Evolutionary conservation across 306 rosid genomes (phyloP).

Genomic region (Alnus glutinosa): DNA sequence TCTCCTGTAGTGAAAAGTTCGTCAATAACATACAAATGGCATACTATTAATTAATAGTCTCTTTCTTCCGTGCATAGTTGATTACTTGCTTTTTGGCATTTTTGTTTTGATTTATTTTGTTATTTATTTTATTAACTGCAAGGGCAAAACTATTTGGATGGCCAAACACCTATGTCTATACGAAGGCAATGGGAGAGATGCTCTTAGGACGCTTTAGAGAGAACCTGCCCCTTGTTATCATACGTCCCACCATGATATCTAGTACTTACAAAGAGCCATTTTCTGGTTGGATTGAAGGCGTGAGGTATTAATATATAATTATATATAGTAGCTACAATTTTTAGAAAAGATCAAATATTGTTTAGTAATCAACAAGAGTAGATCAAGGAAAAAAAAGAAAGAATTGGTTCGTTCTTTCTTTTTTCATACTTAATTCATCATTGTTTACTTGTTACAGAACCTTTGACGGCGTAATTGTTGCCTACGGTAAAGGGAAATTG

Average conservation of each 20-base stretch:
- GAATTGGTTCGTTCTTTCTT: neutral
- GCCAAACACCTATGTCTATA: conserved; percentile 43
- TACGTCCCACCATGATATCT: conserved; percentile 26
- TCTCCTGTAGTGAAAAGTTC: no score
- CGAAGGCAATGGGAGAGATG: conserved; percentile 61
- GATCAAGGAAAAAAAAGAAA: neutral
- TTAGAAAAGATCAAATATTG: neutral
- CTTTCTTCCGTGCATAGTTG: neutral
- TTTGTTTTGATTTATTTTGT: no score
- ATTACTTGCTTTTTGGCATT: neutral
- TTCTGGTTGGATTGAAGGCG: conserved; percentile 50
- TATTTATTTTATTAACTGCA: neutral
- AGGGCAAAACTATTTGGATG: conserved; percentile 49
- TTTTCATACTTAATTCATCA: neutral
- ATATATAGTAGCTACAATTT: neutral
- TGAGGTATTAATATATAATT: conserved; percentile 21
- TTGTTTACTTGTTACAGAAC: conserved; percentile 31
- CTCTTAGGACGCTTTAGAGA: conserved; percentile 9
- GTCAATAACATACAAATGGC: neutral
- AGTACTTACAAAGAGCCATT: conserved; percentile 45
- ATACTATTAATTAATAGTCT: neutral
- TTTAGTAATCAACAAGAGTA: neutral
- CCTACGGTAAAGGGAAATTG: conserved; percentile 43
- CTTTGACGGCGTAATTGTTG: conserved; percentile 35
- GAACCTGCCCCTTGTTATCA: conserved; percentile 22